Evolutionary conservation across 139 green algal species (phyloP).

Genomic region (Limnomonas spitsbergensis): DNA sequence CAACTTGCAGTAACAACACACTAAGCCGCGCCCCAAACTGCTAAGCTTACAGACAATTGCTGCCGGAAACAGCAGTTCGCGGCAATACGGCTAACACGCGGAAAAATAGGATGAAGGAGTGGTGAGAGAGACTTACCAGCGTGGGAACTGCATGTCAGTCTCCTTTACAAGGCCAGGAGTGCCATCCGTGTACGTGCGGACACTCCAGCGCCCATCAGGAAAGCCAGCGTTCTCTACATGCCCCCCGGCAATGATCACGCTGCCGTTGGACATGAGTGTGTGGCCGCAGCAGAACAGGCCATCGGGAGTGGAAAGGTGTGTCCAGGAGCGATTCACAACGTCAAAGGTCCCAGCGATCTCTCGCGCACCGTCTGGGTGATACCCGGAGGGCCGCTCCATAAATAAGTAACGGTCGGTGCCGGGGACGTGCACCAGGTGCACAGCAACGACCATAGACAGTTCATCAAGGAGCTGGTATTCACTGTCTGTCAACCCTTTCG

Average conservation of each 20-base stretch:
- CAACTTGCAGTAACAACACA: too few relatives aligned
- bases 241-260: slow-evolving; percentile 6
- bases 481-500: too few relatives aligned
- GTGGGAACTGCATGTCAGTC: slow-evolving; percentile 2
- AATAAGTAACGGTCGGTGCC: slow-evolving; percentile 33
- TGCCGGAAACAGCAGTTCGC: too few relatives aligned
- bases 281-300: slow-evolving; percentile 40
- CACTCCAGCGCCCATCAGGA: slow-evolving; percentile 12
- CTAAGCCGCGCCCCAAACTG: too few relatives aligned
- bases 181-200: slow-evolving; percentile 14
- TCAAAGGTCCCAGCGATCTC: slow-evolving; percentile 31
- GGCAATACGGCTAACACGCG: too few relatives aligned
- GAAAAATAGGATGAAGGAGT: too few relatives aligned
- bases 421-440: slow-evolving; percentile 35
- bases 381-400: slow-evolving; percentile 42
- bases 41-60: too few relatives aligned
- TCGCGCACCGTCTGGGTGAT: slow-evolving; percentile 31
- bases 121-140: too few relatives aligned
- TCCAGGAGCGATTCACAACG: neutral
- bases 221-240: slow-evolving; percentile 15
- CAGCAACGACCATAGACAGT: slow-evolving; percentile 30
- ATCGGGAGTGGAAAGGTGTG: slow-evolving; percentile 22
- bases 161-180: slow-evolving; percentile 2
- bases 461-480: neutral
- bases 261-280: slow-evolving; percentile 12